These are phyloP conservation scores for Erodium moschatum DNA, from an alignment of 441 rosid genomes.

Conservation along the genomic window DNA sequence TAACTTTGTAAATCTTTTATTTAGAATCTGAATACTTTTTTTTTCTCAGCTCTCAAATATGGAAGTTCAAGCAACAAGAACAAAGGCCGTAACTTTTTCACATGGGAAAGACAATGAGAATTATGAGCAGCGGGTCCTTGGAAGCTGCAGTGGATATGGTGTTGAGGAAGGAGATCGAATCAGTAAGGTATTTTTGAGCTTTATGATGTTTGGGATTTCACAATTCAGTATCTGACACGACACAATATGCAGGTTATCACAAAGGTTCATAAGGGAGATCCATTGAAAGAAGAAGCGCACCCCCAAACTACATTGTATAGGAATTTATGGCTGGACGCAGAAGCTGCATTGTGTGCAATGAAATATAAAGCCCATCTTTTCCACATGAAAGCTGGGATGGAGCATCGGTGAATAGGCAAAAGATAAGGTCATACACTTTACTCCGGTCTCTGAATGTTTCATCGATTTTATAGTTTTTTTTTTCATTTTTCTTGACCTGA, in stretches of 20 bases:
- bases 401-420: background rate
- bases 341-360: constrained; percentile 28
- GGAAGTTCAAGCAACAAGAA: constrained; percentile 22
- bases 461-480: background rate
- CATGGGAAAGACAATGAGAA: constrained; percentile 12
- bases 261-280: constrained; percentile 20
- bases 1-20: background rate
- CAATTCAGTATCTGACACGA: background rate
- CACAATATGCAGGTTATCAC: constrained; percentile 22
- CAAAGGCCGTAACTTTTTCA: constrained; percentile 19
- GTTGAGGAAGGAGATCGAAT: constrained; percentile 15
- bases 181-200: constrained; percentile 19
- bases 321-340: constrained; percentile 32
- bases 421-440: constrained; percentile 6
- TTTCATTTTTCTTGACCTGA: background rate
- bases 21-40: constrained; percentile 14
- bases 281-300: constrained; percentile 20
- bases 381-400: constrained; percentile 10
- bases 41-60: constrained; percentile 16
- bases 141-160: too few relatives aligned
- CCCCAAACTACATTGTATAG: constrained; percentile 24
- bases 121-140: background rate
- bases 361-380: constrained; percentile 23
- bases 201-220: background rate
- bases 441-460: background rate